These are phyloP conservation scores for Phytopythium mirpurense DNA, from an alignment of 352 stramenopile species.

Conservation along the genomic window DNA sequence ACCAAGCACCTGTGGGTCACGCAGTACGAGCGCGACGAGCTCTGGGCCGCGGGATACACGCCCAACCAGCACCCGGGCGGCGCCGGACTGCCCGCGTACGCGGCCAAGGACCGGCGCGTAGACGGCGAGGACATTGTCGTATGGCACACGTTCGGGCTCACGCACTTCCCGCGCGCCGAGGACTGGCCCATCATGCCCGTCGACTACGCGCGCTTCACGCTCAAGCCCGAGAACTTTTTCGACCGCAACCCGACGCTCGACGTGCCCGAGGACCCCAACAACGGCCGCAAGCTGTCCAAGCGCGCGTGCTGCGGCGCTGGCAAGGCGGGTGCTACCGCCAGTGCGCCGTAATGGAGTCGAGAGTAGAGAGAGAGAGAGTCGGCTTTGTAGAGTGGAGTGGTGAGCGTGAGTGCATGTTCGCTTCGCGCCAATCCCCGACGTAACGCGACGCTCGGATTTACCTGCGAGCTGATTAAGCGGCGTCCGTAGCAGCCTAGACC, in stretches of 20 bases:
- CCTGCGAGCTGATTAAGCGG: not conserved
- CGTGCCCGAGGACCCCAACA: conserved; percentile 29
- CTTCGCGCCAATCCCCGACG: too few relatives aligned
- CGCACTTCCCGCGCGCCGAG: conserved; percentile 62
- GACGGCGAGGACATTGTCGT: conserved; percentile 64
- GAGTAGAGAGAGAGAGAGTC: too few relatives aligned
- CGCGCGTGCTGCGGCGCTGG: conserved; percentile 15
- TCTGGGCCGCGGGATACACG: conserved; percentile 67
- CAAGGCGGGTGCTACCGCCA: too few relatives aligned
- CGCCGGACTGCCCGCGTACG: conserved; percentile 52
- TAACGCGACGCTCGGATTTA: too few relatives aligned
- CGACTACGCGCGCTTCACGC: conserved; percentile 60
- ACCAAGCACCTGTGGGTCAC: conserved; percentile 76
- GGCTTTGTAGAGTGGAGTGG: too few relatives aligned
- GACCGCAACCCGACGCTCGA: conserved; percentile 50
- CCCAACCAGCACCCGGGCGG: conserved; percentile 49
- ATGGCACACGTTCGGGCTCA: conserved; percentile 73
- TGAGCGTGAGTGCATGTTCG: too few relatives aligned
- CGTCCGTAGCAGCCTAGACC: not conserved
- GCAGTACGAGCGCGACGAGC: conserved; percentile 44
- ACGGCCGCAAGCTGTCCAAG: conserved; percentile 27
- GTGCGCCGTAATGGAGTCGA: not conserved
- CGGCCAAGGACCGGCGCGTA: conserved; percentile 40
- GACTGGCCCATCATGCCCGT: conserved; percentile 78
- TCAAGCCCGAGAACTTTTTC: conserved; percentile 68